Evolutionary conservation across 2,329 filamentous ascomycete genomes (phyloP).

Genomic region (Alternaria infectoria): DNA sequence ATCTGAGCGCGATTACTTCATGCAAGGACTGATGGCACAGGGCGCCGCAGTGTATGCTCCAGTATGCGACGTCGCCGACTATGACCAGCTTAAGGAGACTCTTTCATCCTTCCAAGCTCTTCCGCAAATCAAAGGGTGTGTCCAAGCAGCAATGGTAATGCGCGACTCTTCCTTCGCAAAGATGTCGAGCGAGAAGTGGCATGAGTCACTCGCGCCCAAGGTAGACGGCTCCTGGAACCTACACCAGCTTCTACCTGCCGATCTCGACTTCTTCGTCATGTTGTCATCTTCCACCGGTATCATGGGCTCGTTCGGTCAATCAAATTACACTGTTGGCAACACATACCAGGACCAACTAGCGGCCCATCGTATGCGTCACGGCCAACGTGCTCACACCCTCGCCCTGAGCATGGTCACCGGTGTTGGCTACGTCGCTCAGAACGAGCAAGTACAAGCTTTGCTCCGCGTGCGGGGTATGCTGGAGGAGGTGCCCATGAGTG

Average conservation of each 20-base stretch:
- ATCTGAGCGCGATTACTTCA: slow-evolving; percentile 6
- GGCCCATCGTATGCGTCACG: slow-evolving; percentile 21
- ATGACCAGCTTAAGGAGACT: slow-evolving; percentile 1
- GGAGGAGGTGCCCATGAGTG: slow-evolving; percentile 19
- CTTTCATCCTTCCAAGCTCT: slow-evolving; percentile 11
- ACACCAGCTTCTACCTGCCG: slow-evolving; percentile 15
- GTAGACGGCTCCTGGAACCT: slow-evolving; percentile 45
- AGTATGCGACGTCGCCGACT: slow-evolving; percentile 25
- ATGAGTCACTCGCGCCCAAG: slow-evolving; percentile 29
- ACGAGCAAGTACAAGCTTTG: slow-evolving; percentile 15
- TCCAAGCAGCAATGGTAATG: slow-evolving; percentile 31
- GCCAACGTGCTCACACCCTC: slow-evolving; percentile 21
- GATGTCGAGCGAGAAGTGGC: slow-evolving; percentile 26
- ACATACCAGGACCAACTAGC: slow-evolving; percentile 35
- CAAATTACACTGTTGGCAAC: slow-evolving; percentile 34
- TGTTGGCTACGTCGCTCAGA: slow-evolving; percentile 23
- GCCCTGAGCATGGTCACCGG: slow-evolving; percentile 24
- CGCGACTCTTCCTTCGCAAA: slow-evolving; percentile 25
- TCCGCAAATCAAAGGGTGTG: slow-evolving; percentile 31
- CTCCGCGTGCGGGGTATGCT: slow-evolving; percentile 13
- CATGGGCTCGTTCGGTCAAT: slow-evolving; percentile 26
- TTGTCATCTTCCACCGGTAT: slow-evolving; percentile 29
- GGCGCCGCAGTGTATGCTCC: slow-evolving; percentile 18
- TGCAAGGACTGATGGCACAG: slow-evolving; percentile 11
- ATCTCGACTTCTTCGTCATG: slow-evolving; percentile 36